Conservation (phyloP, 2,329 filamentous ascomycete genomes). For the Alternaria sp. region DNA sequence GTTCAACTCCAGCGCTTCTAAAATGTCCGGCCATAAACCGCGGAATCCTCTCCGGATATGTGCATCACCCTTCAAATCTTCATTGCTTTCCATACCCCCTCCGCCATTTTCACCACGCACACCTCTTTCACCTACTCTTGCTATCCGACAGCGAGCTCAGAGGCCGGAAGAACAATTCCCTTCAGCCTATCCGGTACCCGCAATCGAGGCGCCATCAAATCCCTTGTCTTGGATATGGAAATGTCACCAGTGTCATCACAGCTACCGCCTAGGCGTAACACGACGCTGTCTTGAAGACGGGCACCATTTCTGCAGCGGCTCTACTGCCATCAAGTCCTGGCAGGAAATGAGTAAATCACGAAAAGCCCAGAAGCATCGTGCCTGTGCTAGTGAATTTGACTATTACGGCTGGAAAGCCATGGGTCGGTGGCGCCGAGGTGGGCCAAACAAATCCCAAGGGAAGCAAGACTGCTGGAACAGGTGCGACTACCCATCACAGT, state of each 20-base stretch:
- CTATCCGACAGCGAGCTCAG: conserved; percentile 1
- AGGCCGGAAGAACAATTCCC: background rate
- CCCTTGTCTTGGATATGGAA: conserved; percentile 62
- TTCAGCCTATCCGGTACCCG: conserved; percentile 33
- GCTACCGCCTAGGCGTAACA: conserved; percentile 60
- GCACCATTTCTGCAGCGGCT: conserved; percentile 63
- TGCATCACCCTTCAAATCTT: conserved; percentile 55
- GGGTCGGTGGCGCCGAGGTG: conserved; percentile 54
- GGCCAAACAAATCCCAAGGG: conserved; percentile 2
- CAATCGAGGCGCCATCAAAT: conserved; percentile 20
- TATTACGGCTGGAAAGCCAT: conserved; percentile 61
- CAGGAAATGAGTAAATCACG: conserved; percentile 24
- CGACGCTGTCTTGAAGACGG: conserved; percentile 64
- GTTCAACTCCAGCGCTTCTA: background rate
- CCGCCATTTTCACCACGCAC: conserved; percentile 55
- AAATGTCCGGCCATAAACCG: background rate
- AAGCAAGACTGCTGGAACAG: conserved; percentile 54
- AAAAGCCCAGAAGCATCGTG: conserved; percentile 45
- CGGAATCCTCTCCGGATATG: conserved; percentile 38
- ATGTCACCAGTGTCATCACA: conserved; percentile 61
- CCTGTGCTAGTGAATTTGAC: conserved; percentile 63
- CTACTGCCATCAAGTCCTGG: conserved; percentile 49
- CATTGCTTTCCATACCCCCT: conserved; percentile 55
- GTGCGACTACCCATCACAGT: conserved; percentile 59
- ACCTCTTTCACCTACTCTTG: conserved; percentile 30